Evolutionary conservation across 225 moss, liverwort and hornwort species (phyloP).

Genomic region (Physcomitrium patens): DNA sequence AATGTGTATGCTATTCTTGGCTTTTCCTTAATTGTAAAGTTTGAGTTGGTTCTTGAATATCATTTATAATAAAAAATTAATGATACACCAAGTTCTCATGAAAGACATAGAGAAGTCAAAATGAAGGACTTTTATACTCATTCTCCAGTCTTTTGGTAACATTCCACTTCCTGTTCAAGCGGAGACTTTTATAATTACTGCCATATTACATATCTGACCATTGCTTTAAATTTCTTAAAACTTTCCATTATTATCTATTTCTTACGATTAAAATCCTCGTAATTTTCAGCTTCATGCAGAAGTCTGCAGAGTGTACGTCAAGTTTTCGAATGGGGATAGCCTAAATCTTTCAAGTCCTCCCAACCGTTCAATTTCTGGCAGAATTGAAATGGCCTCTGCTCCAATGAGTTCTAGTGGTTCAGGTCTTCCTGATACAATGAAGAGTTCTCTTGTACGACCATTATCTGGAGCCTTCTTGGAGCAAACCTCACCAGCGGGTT

Average conservation of each 20-base stretch:
- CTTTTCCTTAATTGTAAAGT: conserved; percentile 2
- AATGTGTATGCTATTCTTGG: neutral
- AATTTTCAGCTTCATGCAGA: conserved; percentile 54
- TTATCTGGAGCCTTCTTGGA: conserved; percentile 31
- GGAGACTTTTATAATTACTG: neutral
- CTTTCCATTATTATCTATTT: conserved; percentile 14
- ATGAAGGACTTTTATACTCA: neutral
- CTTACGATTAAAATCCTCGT: conserved; percentile 27
- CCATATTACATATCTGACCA: conserved; percentile 3
- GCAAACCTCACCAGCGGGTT: conserved; percentile 25
- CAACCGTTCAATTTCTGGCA: conserved; percentile 27
- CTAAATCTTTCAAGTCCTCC: conserved; percentile 28
- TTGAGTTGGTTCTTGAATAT: neutral
- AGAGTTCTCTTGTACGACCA: conserved; percentile 42
- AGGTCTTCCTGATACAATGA: conserved; percentile 20
- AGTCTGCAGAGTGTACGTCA: conserved; percentile 48
- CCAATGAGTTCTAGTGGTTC: conserved; percentile 28
- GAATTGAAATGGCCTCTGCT: conserved; percentile 34
- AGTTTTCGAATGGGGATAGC: conserved; percentile 34
- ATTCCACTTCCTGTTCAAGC: conserved; percentile 16
- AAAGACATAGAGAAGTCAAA: conserved; percentile 3
- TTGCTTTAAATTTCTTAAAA: neutral
- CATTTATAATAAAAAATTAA: neutral
- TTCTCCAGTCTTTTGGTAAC: conserved; percentile 16
- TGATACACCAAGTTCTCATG: neutral